phyloP scores from a whole-genome alignment of 345 rosid species.

The Sisymbrium irio region DNA sequence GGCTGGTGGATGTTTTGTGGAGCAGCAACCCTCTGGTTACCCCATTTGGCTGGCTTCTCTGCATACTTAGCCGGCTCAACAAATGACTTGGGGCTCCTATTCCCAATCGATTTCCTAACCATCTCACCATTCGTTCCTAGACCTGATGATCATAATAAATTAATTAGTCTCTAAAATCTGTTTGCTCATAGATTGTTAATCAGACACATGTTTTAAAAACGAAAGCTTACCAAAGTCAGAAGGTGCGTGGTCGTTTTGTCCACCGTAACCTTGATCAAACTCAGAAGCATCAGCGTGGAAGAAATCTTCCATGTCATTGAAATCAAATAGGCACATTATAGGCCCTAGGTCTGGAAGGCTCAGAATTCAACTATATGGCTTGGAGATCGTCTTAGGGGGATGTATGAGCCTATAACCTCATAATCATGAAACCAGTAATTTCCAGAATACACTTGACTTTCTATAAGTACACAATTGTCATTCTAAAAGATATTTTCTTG shows the following conservation, averaged over 20 bases:
- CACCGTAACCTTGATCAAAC: constrained; percentile 40
- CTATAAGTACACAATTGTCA: too few relatives aligned
- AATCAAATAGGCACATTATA: too few relatives aligned
- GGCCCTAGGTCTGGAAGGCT: too few relatives aligned
- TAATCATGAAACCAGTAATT: too few relatives aligned
- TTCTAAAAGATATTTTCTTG: too few relatives aligned
- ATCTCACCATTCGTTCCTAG: constrained; percentile 38
- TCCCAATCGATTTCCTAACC: constrained; percentile 21
- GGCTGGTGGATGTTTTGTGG: constrained; percentile 59
- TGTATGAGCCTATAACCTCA: too few relatives aligned
- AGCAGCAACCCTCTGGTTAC: constrained; percentile 41
- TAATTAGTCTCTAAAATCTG: neutral
- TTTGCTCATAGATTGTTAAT: neutral
- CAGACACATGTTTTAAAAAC: too few relatives aligned
- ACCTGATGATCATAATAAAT: constrained; percentile 29
- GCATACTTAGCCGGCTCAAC: constrained; percentile 40
- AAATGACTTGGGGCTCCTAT: constrained; percentile 21
- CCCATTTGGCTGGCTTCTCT: constrained; percentile 47
- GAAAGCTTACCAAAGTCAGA: constrained; percentile 28
- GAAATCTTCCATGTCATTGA: constrained; percentile 53
- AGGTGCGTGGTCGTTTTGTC: constrained; percentile 19
- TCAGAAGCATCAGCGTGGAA: constrained; percentile 38
- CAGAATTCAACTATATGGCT: too few relatives aligned
- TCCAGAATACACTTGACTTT: too few relatives aligned
- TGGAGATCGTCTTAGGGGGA: too few relatives aligned